A percentile compares a stretch with the other conserved stretches of the same genome.
phyloP scores from a whole-genome alignment of 768 basidiomycete species.

The Podaxis sp. region DNA sequence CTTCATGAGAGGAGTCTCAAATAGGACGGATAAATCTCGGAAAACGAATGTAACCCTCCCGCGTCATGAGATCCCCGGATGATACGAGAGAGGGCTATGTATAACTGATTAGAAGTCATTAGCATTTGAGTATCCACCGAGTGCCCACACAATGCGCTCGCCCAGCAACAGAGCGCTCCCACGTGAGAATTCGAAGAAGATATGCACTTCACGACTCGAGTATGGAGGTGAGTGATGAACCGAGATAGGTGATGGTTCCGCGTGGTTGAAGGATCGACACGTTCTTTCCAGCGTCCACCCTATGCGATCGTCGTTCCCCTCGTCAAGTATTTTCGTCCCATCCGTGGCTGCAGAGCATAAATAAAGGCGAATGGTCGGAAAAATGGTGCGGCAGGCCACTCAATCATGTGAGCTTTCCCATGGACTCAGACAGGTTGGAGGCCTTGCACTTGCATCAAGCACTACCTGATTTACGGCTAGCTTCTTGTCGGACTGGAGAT shows the following conservation, averaged over 20 bases:
- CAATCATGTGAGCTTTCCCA: background rate
- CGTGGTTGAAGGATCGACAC: no score
- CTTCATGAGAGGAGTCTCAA: constrained; percentile 9
- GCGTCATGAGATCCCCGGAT: constrained; percentile 9
- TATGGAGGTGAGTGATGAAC: background rate
- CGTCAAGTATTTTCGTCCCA: no score
- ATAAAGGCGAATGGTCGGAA: no score
- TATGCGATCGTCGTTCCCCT: no score
- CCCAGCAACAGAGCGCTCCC: background rate
- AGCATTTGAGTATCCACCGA: no score
- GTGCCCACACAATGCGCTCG: no score
- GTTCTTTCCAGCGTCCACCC: no score
- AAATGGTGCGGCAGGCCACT: background rate
- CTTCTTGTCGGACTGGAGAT: background rate
- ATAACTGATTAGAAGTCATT: no score
- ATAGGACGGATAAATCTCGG: constrained; percentile 21
- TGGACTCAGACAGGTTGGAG: background rate
- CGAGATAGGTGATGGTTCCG: background rate
- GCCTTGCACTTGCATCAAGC: background rate
- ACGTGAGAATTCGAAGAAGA: background rate
- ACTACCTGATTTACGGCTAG: background rate
- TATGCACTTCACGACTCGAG: background rate
- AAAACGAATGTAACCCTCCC: background rate
- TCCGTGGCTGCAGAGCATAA: no score
- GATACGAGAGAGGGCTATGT: no score